phyloP scores from a whole-genome alignment of 352 stramenopile species.

The Globisporangium cylindrosporum region DNA sequence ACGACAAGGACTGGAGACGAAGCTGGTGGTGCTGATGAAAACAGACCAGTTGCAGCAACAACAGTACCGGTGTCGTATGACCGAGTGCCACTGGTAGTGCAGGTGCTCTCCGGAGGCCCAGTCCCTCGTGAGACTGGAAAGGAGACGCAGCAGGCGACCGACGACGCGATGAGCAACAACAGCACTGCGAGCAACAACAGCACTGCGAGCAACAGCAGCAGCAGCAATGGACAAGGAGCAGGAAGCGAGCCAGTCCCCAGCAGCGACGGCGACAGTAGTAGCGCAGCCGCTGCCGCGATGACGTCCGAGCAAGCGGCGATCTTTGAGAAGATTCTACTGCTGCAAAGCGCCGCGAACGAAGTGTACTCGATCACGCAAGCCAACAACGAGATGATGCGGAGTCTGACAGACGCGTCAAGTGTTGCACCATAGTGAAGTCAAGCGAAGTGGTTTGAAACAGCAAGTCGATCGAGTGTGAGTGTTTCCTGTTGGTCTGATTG shows the following conservation, averaged over 20 bases:
- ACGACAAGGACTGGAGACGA: neutral
- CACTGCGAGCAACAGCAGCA: neutral
- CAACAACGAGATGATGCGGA: conserved; percentile 40
- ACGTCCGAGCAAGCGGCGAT: conserved; percentile 13
- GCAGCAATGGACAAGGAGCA: neutral
- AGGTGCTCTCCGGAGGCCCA: neutral
- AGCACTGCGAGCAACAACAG: neutral
- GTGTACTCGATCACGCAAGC: conserved; percentile 38
- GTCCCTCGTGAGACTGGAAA: neutral
- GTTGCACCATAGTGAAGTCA: too few relatives aligned
- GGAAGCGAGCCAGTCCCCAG: neutral
- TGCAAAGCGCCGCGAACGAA: conserved; percentile 36
- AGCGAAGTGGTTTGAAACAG: too few relatives aligned
- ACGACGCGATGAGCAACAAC: neutral
- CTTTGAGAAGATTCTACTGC: conserved; percentile 32
- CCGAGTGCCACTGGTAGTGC: neutral
- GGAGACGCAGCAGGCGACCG: neutral
- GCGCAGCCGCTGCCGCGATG: neutral
- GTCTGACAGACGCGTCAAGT: neutral
- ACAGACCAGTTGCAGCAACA: neutral
- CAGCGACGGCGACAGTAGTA: neutral
- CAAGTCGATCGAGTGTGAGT: too few relatives aligned
- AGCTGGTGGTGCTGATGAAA: neutral
- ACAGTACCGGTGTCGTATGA: neutral
- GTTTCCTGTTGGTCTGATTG: too few relatives aligned